Evolutionary conservation across 352 stramenopile genomes (phyloP).

Genomic region (Phytopythium oedochilum): DNA sequence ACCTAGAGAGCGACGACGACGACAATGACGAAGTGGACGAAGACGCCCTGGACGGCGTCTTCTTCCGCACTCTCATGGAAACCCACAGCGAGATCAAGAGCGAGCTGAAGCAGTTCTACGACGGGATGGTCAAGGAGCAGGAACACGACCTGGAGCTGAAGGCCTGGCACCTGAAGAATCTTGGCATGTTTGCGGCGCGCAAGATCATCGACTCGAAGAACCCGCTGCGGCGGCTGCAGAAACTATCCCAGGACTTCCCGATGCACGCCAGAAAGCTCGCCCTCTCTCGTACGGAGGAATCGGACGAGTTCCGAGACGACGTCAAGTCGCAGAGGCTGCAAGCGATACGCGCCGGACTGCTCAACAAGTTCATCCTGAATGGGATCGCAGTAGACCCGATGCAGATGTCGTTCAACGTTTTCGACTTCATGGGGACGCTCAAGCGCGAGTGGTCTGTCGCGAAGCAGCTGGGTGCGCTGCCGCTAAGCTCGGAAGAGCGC

Average conservation of each 20-base stretch:
- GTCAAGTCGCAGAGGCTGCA: slow-evolving; percentile 33
- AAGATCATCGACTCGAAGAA: slow-evolving; percentile 72
- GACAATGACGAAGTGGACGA: slow-evolving; percentile 39
- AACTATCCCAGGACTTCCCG: slow-evolving; percentile 89
- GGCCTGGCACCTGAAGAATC: slow-evolving; percentile 87
- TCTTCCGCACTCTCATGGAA: slow-evolving; percentile 54
- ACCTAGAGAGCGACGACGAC: slow-evolving; percentile 27
- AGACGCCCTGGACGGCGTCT: slow-evolving; percentile 63
- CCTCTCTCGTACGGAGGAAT: slow-evolving; percentile 53
- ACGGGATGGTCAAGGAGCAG: slow-evolving; percentile 45
- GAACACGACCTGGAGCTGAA: slow-evolving; percentile 51
- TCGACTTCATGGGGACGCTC: slow-evolving; percentile 82
- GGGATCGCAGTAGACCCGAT: slow-evolving; percentile 77
- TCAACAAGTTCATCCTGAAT: slow-evolving; percentile 85
- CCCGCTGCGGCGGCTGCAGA: slow-evolving; percentile 70
- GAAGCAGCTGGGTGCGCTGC: slow-evolving; percentile 53
- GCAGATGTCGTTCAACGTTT: slow-evolving; percentile 89
- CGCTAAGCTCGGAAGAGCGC: slow-evolving; percentile 39
- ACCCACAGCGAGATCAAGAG: slow-evolving; percentile 34
- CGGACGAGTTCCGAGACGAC: slow-evolving; percentile 39
- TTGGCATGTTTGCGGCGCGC: slow-evolving; percentile 76
- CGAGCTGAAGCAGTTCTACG: slow-evolving; percentile 48
- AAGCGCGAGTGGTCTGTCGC: slow-evolving; percentile 75
- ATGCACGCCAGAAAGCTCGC: slow-evolving; percentile 72
- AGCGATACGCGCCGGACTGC: slow-evolving; percentile 22